Evolutionary conservation across 1,284 basidiomycete genomes (phyloP), one percentile per base, ranked within the genome.

Genomic region (Apiotrichum laibachii): DNA sequence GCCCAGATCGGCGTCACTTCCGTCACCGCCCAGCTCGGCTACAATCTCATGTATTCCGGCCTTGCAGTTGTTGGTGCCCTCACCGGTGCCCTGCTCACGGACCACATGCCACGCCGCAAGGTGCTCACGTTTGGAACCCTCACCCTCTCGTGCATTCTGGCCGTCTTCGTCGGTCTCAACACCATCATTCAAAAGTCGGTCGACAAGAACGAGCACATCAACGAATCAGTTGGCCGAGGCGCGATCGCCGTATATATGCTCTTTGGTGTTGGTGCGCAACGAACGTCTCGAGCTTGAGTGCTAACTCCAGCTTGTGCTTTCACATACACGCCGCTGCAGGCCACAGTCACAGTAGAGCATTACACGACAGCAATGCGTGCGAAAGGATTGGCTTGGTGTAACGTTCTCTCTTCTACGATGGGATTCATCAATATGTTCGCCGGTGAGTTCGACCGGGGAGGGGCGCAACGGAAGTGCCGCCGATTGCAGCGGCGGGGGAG

Each of bases 301-400:
- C 11, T 13, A 5, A 42, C 18, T 16, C n/a, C 40, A 42, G 40
- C 71, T 50, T 70, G 65, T 62, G 65, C 67, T 2, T 74, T 72
- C 63, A 65, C 67, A 39, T 73, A 70, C 60, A 71, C 70, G 13
- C 72, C 69, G 0, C 62, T 72, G n/a, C 83, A 85, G 70, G 84
- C 82, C 5, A 69, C 85, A 11, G 83, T 84, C 60, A 84, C 85
- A 1, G 80, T 81, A 21, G 85, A 85, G 63, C 82, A 81, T 59
- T 75, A 85, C 18, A 77, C 82, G 57, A 84, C 82, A 52, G 84
- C 82, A 57, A 82, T 83, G 49, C 80, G 83, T 54, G 84, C 84
- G 8, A 85, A 85, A 68, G 85, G 85, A 59, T 84, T 85, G 9
- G 77, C 75, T 18, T 64, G 72, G 42, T 49, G 34, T 7, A 72